Conservation (phyloP, 352 stramenopile species). For the Pythium diclinum region DNA sequence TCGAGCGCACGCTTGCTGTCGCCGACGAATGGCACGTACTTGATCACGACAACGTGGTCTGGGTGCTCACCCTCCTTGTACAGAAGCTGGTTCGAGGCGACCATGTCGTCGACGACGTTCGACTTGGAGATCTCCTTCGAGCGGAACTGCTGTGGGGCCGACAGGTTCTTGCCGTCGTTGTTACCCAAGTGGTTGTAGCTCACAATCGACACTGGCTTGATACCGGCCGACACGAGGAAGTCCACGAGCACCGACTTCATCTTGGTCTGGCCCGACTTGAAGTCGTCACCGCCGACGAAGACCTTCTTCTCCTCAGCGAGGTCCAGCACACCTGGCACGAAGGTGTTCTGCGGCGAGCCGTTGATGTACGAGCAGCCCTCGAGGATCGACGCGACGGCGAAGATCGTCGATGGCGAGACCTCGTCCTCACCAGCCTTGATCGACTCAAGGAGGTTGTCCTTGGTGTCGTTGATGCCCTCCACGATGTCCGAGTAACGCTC, state of each 20-base stretch:
- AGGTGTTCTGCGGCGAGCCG: constrained; percentile 98
- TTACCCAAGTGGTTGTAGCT: constrained; percentile 99
- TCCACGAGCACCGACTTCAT: constrained; percentile 99
- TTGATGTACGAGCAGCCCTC: constrained; percentile 99
- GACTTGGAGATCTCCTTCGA: constrained; percentile 99
- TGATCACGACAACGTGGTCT: constrained; percentile 99
- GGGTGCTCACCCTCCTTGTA: constrained; percentile 98
- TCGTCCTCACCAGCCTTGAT: constrained; percentile 95
- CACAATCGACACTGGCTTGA: constrained; percentile 99
- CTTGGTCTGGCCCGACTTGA: constrained; percentile 99
- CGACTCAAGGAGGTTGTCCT: constrained; percentile 94
- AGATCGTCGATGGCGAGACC: constrained; percentile 96
- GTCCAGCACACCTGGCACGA: constrained; percentile 97
- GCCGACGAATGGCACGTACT: constrained; percentile 98
- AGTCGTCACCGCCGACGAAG: constrained; percentile 98
- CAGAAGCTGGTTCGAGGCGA: constrained; percentile 96
- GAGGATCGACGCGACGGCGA: constrained; percentile 97
- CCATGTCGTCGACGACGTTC: constrained; percentile 99
- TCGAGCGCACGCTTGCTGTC: constrained; percentile 99
- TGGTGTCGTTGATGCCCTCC: constrained; percentile 98
- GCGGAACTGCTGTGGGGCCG: constrained; percentile 97
- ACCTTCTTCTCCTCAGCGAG: constrained; percentile 92
- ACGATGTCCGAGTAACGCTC: constrained; percentile 98
- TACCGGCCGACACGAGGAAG: constrained; percentile 98
- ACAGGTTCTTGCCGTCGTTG: constrained; percentile 99